Conservation (phyloP, 2,329 filamentous ascomycete genomes). For the Whalleya microplaca region DNA sequence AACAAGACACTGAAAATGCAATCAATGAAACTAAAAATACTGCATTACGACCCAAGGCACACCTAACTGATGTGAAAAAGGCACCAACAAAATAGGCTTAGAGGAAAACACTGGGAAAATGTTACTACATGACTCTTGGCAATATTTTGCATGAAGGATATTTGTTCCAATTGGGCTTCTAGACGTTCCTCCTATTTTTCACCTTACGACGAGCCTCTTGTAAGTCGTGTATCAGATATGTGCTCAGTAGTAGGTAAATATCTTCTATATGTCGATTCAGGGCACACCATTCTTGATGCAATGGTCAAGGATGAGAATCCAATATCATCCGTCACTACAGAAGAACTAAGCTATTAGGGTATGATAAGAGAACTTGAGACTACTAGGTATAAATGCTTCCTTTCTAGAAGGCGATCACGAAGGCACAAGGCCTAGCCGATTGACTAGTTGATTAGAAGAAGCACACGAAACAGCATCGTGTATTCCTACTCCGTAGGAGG, state of each 20-base stretch:
- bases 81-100: neutral
- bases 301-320: neutral
- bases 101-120: neutral
- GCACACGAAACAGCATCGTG: conserved; percentile 1
- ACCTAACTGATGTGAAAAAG: neutral
- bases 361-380: too few relatives aligned
- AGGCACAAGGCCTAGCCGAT: neutral
- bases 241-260: neutral
- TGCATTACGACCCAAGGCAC: neutral
- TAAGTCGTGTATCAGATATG: neutral
- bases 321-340: neutral
- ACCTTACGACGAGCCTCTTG: neutral
- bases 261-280: neutral
- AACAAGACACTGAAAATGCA: neutral
- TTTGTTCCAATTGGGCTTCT: too few relatives aligned
- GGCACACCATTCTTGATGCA: neutral
- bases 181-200: neutral
- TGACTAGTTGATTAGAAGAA: neutral
- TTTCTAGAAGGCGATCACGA: neutral
- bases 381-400: neutral
- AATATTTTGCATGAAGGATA: neutral
- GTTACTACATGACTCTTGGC: neutral
- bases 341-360: too few relatives aligned
- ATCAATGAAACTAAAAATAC: neutral
- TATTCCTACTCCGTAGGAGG: neutral